phyloP scores from a whole-genome alignment of 495 filamentous ascomycete genomes.

The Xylaria nigripes region DNA sequence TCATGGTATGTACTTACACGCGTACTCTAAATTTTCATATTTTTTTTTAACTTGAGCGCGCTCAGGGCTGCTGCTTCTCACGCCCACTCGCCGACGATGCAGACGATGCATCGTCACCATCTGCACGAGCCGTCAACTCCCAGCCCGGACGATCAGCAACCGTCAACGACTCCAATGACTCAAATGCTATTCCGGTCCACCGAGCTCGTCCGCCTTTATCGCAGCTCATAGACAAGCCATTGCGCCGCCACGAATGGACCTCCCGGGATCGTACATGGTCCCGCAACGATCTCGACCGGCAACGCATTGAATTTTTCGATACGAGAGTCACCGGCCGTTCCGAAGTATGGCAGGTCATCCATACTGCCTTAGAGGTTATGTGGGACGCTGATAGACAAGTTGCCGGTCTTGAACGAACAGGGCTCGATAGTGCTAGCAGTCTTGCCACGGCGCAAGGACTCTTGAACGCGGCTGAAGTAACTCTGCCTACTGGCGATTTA shows the following conservation, averaged over 20 bases:
- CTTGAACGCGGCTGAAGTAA: conserved; percentile 69
- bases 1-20: conserved; percentile 2
- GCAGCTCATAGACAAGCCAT: conserved; percentile 43
- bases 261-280: conserved; percentile 41
- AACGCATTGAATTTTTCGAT: conserved; percentile 66
- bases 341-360: conserved; percentile 73
- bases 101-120: conserved; percentile 31
- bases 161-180: conserved; percentile 11
- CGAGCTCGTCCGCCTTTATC: conserved; percentile 21
- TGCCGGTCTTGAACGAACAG: conserved; percentile 14
- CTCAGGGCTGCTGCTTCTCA: conserved; percentile 45
- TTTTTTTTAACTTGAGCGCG: not conserved
- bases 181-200: conserved; percentile 11
- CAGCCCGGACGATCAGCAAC: conserved; percentile 14
- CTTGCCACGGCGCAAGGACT: conserved; percentile 69
- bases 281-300: conserved; percentile 32
- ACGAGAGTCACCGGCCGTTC: conserved; percentile 68
- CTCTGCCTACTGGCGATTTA: conserved; percentile 66
- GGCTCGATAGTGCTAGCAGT: conserved; percentile 28
- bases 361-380: conserved; percentile 55
- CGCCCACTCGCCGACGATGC: conserved; percentile 33
- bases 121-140: conserved; percentile 20
- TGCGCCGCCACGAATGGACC: conserved; percentile 42
- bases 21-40: not conserved
- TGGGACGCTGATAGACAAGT: conserved; percentile 34